Conservation (phyloP, 805 yeast genomes). For the Metschnikowia baotianmanensis region DNA sequence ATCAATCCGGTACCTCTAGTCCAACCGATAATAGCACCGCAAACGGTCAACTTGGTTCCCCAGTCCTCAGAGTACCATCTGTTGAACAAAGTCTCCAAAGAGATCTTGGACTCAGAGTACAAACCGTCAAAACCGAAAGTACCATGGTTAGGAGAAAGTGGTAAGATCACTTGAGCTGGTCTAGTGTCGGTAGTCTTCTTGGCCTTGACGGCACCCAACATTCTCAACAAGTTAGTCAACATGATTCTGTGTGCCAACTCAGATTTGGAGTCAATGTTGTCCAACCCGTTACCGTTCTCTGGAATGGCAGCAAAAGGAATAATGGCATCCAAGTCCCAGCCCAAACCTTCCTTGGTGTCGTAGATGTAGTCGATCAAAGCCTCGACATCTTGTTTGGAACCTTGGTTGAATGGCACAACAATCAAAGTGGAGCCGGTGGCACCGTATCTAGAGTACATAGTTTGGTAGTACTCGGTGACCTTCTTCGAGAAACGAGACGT, state of each 20-base stretch:
- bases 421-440: conserved; percentile 87
- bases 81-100: conserved; percentile 94
- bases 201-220: conserved; percentile 85
- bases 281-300: conserved; percentile 95
- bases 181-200: conserved; percentile 88
- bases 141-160: conserved; percentile 98
- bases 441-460: conserved; percentile 89
- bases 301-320: conserved; percentile 99
- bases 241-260: conserved; percentile 98
- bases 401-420: conserved; percentile 99
- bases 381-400: conserved; percentile 90
- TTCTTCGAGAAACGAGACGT: conserved; percentile 93
- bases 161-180: conserved; percentile 96
- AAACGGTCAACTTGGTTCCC: conserved; percentile 88
- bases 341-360: conserved; percentile 86
- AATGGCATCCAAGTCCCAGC: conserved; percentile 96
- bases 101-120: conserved; percentile 95
- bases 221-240: conserved; percentile 92
- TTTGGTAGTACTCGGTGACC: conserved; percentile 94
- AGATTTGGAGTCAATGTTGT: conserved; percentile 87
- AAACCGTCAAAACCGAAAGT: conserved; percentile 98
- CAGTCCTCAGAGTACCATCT: conserved; percentile 99
- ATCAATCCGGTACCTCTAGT: conserved; percentile 99
- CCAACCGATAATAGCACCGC: conserved; percentile 99
- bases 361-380: conserved; percentile 84